Evolutionary conservation across 768 basidiomycete genomes (phyloP), one percentile per base, ranked within the genome.

Genomic region (Termitomyces sp.): DNA sequence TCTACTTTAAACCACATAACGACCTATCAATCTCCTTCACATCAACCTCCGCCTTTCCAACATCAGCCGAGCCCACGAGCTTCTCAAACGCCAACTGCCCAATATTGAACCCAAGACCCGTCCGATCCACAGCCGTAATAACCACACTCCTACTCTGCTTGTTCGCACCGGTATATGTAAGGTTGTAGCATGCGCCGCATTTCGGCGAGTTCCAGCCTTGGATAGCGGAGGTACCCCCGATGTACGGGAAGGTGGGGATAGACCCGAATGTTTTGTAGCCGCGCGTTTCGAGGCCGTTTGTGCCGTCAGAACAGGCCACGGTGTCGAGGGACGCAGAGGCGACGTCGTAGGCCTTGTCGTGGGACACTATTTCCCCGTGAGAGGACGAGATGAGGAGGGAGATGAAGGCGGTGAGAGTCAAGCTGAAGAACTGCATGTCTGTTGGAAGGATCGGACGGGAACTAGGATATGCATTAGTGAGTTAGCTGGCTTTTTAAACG

Each of bases 101-200:
- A 48, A 65, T 58, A 47, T 64, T 64, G 43, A 64, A 65, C n/a
- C 72, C 63, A 60, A 16, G n/a, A 8, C 36, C 28, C 5, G 61
- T 45, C 13, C 69, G 64, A 63, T 85, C 81, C n/a, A 86, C 67
- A 2, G 74, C 82, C 2, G 79, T 69, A 2, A 84, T 60, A 40
- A 73, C 71, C 64, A 83, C 69, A 55, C 61, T 75, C 44, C 40
- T 71, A 13, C 62, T 64, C 4, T 26, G 38, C 18, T 30, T 55
- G 0, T 33, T 13, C 14, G 26, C 48, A 33, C 64, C 64, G 36
- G 72, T 71, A 66, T 75, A 82, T 13, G 75, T 75, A 61, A 85
- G 65, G 59, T 71, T 54, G 77, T 80, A 84, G 70, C 85, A 85
- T 22, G 74, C 72, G 4, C 81, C 82, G 61, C 84, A 86, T 53